phyloP scores from a whole-genome alignment of 495 filamentous ascomycete genomes.

The Terfezia claveryi region DNA sequence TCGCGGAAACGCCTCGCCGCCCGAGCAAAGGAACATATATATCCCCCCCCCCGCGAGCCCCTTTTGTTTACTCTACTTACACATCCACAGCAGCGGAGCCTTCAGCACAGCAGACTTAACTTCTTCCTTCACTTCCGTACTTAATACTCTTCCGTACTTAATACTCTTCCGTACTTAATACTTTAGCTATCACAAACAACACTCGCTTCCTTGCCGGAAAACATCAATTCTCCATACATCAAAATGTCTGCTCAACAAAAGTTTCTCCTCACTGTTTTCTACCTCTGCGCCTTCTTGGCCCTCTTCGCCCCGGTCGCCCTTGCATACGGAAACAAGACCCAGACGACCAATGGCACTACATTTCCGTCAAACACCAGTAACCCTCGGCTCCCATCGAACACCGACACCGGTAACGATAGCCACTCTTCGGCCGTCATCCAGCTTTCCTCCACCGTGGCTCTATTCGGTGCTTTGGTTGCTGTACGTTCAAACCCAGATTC shows the following conservation, averaged over 20 bases:
- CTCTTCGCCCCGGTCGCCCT: background rate
- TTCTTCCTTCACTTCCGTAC: background rate
- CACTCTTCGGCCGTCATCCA: background rate
- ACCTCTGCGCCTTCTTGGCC: background rate
- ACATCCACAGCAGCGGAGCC: background rate
- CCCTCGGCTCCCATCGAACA: background rate
- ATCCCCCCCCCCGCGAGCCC: background rate
- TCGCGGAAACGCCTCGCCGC: background rate
- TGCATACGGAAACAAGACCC: background rate
- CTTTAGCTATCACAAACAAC: background rate
- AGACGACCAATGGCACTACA: background rate
- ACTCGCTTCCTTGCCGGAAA: background rate
- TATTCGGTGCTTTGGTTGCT: slow-evolving; percentile 17
- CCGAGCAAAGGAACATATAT: background rate
- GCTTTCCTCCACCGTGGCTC: slow-evolving; percentile 13
- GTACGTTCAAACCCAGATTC: slow-evolving; percentile 5
- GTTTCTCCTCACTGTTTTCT: background rate
- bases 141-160: background rate
- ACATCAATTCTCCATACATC: too few relatives aligned
- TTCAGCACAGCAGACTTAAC: background rate
- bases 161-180: background rate
- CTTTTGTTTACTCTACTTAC: background rate
- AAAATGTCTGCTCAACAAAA: background rate
- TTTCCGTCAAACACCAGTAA: background rate
- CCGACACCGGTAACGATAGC: background rate